phyloP scores from a whole-genome alignment of 2,329 filamentous ascomycete genomes.

The Ophiocordyceps camponoti-saundersi region DNA sequence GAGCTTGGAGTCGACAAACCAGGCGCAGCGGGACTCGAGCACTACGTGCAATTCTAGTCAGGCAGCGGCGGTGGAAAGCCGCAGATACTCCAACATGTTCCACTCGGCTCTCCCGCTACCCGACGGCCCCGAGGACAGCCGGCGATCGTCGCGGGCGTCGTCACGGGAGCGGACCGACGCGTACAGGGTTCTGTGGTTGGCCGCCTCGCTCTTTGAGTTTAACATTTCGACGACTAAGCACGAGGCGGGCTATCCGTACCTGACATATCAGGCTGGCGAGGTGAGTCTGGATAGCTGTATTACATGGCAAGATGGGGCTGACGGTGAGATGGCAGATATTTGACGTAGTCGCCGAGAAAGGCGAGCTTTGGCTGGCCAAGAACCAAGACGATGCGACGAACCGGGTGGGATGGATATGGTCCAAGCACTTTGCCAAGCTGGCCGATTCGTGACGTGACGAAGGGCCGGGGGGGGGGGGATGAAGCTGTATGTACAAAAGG shows the following conservation, averaged over 20 bases:
- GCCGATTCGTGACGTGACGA: slow-evolving; percentile 25
- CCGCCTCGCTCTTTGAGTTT: slow-evolving; percentile 90
- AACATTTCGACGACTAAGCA: slow-evolving; percentile 85
- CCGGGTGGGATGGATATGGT: slow-evolving; percentile 95
- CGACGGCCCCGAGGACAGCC: slow-evolving; percentile 40
- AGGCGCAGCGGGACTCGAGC: slow-evolving; percentile 34
- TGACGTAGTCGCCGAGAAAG: slow-evolving; percentile 88
- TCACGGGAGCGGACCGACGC: slow-evolving; percentile 41
- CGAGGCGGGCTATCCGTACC: slow-evolving; percentile 88
- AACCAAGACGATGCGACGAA: slow-evolving; percentile 81
- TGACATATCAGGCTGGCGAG: slow-evolving; percentile 90
- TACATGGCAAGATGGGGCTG: too few relatives aligned
- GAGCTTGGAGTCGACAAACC: slow-evolving; percentile 31
- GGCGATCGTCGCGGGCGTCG: slow-evolving; percentile 38
- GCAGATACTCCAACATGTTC: slow-evolving; percentile 62
- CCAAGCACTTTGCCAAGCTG: slow-evolving; percentile 77
- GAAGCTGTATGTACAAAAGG: background rate
- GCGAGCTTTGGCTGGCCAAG: slow-evolving; percentile 91
- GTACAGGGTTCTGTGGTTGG: slow-evolving; percentile 71
- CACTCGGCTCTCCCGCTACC: slow-evolving; percentile 73
- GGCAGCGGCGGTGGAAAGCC: slow-evolving; percentile 20
- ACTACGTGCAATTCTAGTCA: slow-evolving; percentile 34
- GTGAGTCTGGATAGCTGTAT: slow-evolving; percentile 31
- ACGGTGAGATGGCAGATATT: slow-evolving; percentile 40
- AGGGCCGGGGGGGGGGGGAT: too few relatives aligned